Base-by-base conservation (phyloP, 2,329 filamentous ascomycete genomes). In the Hypomyces rosellus region DNA sequence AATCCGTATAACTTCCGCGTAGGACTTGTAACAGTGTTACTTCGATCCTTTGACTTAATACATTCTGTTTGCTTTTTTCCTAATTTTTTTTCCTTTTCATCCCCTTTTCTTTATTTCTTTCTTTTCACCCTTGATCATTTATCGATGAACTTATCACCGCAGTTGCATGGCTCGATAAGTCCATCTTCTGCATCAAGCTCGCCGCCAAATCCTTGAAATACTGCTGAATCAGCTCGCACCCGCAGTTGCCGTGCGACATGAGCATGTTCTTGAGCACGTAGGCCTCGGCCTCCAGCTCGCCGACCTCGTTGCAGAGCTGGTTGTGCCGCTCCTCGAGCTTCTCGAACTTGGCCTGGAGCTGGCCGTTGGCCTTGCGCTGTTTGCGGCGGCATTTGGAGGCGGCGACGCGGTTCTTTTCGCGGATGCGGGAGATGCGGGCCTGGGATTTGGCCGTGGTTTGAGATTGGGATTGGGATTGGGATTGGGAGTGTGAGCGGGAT, bases 361-460 rank as follows among this genome's bases (percentile, higher is more conserved):
- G 34, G 18, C 34, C 38, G 45, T 39, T 36, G 34, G 45, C 45
- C 34, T 40, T 47, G 45, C 45, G 45, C 34, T 47, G 34, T 33
- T 33, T 38, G 34, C 45, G 20, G 18, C 45, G 45, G 45, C 45
- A 47, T 25, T 39, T 47, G 34, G 34, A 20, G 20, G 45, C 45
- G 15, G 45, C 45, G 34, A 47, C 39, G 45, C 45, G 45, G 45
- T 47, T 47, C 45, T 47, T 47, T 38, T 47, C 45, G 34, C 45
- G 45, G 15, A 47, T 40, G 20, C 45, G 45, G 14, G 45, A 39
- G 45, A 20, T 20, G 16, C 38, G 12, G 16, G 38, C 20, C 16
- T 18, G 37, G 14, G n/a, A 39, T 3, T 39, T 12, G 37, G 36
- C 34, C n/a, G 3, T n/a, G 12, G 34, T 6, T 15, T 37, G 34